Percentiles rank a stretch among this genome's conserved stretches.
Evolutionary conservation across 345 rosid species (phyloP).

Genomic region (Rhodamnia rubescens): DNA sequence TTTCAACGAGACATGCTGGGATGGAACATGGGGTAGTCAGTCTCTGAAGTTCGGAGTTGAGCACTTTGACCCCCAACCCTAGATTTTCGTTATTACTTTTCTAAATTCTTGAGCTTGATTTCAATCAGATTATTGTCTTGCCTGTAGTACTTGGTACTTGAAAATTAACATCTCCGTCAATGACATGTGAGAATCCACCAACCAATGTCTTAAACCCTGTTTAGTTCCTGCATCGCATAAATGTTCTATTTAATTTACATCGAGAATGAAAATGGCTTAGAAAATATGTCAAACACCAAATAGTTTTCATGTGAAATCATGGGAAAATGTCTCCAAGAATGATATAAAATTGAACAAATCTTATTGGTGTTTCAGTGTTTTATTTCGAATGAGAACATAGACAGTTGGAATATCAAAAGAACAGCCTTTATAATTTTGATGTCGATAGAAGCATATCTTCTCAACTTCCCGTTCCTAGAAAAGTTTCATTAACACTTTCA

Average conservation of each 20-base stretch:
- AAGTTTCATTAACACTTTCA: not conserved
- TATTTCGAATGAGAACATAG: not conserved
- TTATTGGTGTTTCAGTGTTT: not conserved
- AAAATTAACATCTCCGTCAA: not conserved
- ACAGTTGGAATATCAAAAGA: not conserved
- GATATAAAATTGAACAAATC: not conserved
- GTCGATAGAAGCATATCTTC: not conserved
- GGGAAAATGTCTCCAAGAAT: not conserved
- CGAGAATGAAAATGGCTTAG: not conserved
- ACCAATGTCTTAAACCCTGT: not conserved
- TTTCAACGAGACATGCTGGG: not conserved
- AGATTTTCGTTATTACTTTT: no score
- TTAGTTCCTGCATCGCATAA: not conserved
- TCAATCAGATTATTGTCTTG: not conserved
- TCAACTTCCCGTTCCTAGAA: not conserved
- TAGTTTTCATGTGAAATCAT: not conserved
- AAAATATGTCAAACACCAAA: not conserved
- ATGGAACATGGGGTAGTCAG: not conserved
- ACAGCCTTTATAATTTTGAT: not conserved
- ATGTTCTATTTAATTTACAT: not conserved
- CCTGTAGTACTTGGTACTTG: not conserved
- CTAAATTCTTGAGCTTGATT: not conserved
- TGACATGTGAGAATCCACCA: not conserved
- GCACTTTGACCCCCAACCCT: not conserved
- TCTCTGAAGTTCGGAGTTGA: not conserved